Evolutionary conservation across 345 rosid genomes (phyloP), one percentile per base, ranked within the genome.

Genomic region (Gossypium bickii): DNA sequence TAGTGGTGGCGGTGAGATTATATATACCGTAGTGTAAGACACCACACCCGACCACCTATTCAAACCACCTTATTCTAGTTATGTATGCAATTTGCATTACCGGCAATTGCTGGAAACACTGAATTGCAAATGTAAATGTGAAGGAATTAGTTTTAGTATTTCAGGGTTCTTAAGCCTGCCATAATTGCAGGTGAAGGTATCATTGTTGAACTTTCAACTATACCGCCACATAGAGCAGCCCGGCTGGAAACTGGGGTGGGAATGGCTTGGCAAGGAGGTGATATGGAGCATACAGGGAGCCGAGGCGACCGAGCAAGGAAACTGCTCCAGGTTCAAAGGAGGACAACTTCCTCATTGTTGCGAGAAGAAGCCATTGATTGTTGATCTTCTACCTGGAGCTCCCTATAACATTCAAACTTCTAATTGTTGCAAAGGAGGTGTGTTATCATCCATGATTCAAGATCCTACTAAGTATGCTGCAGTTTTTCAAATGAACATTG

Each of bases 361-460:
- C 43, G 91, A 87, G 20, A 83, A 59, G 68, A 44, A 60, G 44
- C 97, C 98, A 0, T 79, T 80, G 8, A 88, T 94, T 18, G 76
- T 94, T 22, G 97, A 94, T 34, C 92, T 92, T 48, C 51, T 92
- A 72, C 97, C 97, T 1, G 91, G 92, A 34, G 78, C 93, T 9
- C 83, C 92, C 27, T 84, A 73, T 12, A 88, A 85, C 73, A 0
- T 3, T 15, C 97, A 90, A 67, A 68, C 81, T 3, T 60, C 85
- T 1, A 94, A 92, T 58, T 94, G 97, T 76, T 94, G 98, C 76
- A 89, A 85, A 52, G 97, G 87, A 45, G 98, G 97, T 11, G 84
- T 88, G 38, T 59, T 94, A 3, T 62, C 97, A 8, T 88, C 98
- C 27, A 62, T 87, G 77, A 72, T 78, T 10, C 97, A 90, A 66